phyloP scores from a whole-genome alignment of 768 basidiomycete genomes.

The Suillus americanus region DNA sequence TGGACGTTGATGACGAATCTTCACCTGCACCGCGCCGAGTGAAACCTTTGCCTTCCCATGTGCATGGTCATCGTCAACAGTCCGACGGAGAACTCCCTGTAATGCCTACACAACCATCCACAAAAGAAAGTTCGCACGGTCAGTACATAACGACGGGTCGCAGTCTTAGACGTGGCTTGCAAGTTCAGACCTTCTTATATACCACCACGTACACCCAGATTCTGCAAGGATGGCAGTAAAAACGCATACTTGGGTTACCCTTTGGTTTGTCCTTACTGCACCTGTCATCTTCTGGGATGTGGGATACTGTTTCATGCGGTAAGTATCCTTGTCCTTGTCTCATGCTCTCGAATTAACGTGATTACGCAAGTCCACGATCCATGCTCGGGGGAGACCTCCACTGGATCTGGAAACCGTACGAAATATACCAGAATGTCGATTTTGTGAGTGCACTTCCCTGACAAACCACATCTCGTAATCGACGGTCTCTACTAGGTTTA shows the following conservation, averaged over 20 bases:
- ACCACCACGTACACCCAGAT: constrained; percentile 8
- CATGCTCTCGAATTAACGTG: neutral
- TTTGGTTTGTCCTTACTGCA: constrained; percentile 61
- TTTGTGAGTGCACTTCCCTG: constrained; percentile 35
- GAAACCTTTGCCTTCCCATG: constrained; percentile 3
- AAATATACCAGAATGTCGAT: constrained; percentile 68
- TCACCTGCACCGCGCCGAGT: neutral
- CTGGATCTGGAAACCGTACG: constrained; percentile 90
- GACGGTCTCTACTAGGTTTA: constrained; percentile 53
- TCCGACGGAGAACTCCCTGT: neutral
- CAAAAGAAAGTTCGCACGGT: constrained; percentile 7
- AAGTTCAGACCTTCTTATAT: constrained; percentile 3
- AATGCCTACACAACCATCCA: neutral
- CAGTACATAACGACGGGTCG: constrained; percentile 1
- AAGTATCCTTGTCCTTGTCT: constrained; percentile 25
- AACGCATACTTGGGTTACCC: constrained; percentile 55
- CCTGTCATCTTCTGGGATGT: constrained; percentile 75
- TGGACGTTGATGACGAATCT: neutral
- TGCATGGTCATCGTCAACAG: constrained; percentile 1
- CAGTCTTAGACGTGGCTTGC: neutral
- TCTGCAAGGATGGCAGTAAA: constrained; percentile 44
- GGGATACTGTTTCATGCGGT: constrained; percentile 82
- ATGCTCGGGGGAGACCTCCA: constrained; percentile 87
- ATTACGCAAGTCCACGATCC: constrained; percentile 66
- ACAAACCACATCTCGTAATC: constrained; percentile 19